Evolutionary conservation across 768 basidiomycete genomes (phyloP), one percentile per base, ranked within the genome.

Genomic region (Xanthoconium purpureum): DNA sequence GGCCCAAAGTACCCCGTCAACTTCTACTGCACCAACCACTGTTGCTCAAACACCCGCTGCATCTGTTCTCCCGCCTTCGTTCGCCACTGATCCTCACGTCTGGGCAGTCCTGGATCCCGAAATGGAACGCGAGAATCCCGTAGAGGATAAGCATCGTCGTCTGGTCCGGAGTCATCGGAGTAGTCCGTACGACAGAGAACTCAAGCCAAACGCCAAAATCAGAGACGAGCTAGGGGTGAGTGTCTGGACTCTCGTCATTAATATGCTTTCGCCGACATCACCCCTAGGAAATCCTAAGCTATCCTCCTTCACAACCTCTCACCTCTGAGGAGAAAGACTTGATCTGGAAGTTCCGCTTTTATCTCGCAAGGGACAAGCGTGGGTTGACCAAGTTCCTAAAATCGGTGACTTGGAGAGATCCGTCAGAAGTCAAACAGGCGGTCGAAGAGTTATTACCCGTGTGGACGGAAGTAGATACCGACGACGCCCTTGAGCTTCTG

Each of bases 261-360:
- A 30, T 7, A 29, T 6, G 37, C 35, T 28, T 9, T 43, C 44
- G 7, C 43, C 35, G 20, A 53, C 32, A 35, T 42, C n/a, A 4
- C 45, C 24, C 0, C 60, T 24, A 98, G 94, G 84, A 87, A 58
- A 93, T 99, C 47, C 82, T 99, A 49, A 85, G 85, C 49, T 94
- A 98, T 61, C 87, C 95, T 1, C 97, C 97, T 0, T 95, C 90
- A 56, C 91, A 88, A 56, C 79, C 82, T 11, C 78, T 99, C 9
- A 90, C 84, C 5, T 86, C 93, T 0, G 91, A 94, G 65, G 96
- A 98, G 74, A 97, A 96, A 67, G 96, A 98, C 63, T 77, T 95
- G 40, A 87, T 98, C 38, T 99, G 97, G 97, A 95, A 96, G 71
- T 99, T 96, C 79, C 84, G 97, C n/a, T 99, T 98, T 75, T 98